phyloP scores from a whole-genome alignment of 768 basidiomycete genomes.

The Leccinellum rugosiceps region DNA sequence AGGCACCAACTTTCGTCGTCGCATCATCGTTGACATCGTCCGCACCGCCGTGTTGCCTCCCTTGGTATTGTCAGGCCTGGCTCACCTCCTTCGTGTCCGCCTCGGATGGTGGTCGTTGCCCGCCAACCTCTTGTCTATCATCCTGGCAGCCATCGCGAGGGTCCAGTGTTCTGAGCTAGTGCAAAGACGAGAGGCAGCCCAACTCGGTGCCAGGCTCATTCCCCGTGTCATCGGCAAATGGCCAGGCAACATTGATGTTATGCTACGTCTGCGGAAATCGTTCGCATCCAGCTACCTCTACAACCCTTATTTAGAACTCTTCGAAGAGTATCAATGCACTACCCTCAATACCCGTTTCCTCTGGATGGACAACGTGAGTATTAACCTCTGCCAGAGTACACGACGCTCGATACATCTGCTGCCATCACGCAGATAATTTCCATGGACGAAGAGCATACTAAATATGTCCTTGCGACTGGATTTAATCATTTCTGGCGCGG shows the following conservation, averaged over 20 bases:
- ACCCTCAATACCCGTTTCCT: conserved; percentile 67
- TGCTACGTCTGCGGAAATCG: conserved; percentile 51
- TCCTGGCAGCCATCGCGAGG: conserved; percentile 38
- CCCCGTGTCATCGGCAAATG: conserved; percentile 64
- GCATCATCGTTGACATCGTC: conserved; percentile 47
- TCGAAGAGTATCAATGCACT: conserved; percentile 67
- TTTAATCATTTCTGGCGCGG: conserved; percentile 71
- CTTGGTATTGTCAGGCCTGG: conserved; percentile 31
- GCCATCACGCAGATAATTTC: conserved; percentile 53
- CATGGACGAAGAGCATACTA: conserved; percentile 69
- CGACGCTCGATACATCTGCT: not conserved
- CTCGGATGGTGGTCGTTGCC: conserved; percentile 39
- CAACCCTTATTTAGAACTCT: conserved; percentile 61
- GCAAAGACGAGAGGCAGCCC: conserved; percentile 44
- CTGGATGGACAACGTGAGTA: conserved; percentile 64
- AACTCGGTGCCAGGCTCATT: conserved; percentile 49
- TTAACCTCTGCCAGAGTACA: not conserved
- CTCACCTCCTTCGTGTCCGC: conserved; percentile 26
- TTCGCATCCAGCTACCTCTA: conserved; percentile 59
- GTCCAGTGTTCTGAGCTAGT: conserved; percentile 32
- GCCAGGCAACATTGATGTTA: conserved; percentile 76
- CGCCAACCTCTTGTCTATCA: conserved; percentile 39
- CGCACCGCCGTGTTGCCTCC: conserved; percentile 42
- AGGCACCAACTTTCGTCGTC: conserved; percentile 40
- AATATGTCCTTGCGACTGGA: conserved; percentile 62